Conservation (phyloP, 805 yeast species). For the Saccharomycopsis javanensis region DNA sequence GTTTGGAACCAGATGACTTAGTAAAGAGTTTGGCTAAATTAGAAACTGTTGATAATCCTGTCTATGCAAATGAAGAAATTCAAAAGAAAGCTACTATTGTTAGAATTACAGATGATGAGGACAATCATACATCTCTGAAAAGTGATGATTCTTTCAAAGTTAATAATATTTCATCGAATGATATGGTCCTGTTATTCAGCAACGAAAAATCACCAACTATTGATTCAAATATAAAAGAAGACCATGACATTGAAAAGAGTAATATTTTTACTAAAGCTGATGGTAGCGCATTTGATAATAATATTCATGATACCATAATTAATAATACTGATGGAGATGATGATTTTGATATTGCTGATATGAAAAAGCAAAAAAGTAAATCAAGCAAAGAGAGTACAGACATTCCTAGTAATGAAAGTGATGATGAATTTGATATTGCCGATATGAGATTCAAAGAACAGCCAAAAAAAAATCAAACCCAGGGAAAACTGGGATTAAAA, state of each 20-base stretch:
- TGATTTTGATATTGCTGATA: not conserved
- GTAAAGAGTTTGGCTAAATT: constrained; percentile 48
- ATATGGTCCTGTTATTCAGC: too few relatives aligned
- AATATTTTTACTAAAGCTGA: not conserved
- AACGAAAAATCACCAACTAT: not conserved
- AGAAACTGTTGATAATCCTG: constrained; percentile 44
- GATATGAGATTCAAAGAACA: not conserved
- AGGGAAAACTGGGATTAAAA: constrained; percentile 8
- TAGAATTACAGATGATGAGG: constrained; percentile 12
- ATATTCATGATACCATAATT: not conserved
- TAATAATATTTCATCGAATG: constrained; percentile 15
- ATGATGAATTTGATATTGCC: not conserved
- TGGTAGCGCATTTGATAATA: constrained; percentile 12
- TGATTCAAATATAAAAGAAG: not conserved
- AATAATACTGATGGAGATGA: not conserved
- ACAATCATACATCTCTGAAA: constrained; percentile 12
- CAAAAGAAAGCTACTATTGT: constrained; percentile 12
- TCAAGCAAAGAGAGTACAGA: not conserved
- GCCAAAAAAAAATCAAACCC: not conserved
- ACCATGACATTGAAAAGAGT: constrained; percentile 3
- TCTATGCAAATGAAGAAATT: constrained; percentile 23
- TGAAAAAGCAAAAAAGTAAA: not conserved
- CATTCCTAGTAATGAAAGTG: not conserved
- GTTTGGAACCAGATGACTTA: constrained; percentile 65
- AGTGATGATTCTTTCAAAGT: constrained; percentile 7